Base-by-base conservation (phyloP, 768 basidiomycete species). In the Pleurotus salmoneostramineus region DNA sequence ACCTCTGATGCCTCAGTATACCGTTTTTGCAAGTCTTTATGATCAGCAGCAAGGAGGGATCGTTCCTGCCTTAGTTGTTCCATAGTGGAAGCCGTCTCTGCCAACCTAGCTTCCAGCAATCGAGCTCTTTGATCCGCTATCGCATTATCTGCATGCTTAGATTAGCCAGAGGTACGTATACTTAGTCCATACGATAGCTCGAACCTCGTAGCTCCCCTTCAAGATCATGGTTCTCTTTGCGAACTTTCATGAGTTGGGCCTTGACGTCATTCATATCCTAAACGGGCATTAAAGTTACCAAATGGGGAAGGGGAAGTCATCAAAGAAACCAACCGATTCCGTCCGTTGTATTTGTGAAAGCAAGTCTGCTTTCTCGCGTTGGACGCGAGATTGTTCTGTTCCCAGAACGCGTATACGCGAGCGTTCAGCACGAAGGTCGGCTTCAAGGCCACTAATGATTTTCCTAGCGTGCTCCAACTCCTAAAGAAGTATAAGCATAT, bases 211-310 rank as follows among this genome's bases (percentile, higher is more conserved):
- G 77, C 58, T 93, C 90, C 49, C 74, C 77, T 68, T 93, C 91
- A 31, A 94, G 75, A 15, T 83, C 82, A 27, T 83, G 78, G 61
- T 88, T 93, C 64, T 91, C 87, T 58, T 84, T 82, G 70, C 91
- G 93, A 69, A 83, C 74, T 56, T 77, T 78, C 45, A 86, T 82
- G 5, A 93, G 69, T 35, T 93, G 85, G 10, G 78, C 69, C 61
- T 83, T 86, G 44, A 93, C 82, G 51, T 87, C 88, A 27, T 88
- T 83, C 82, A 93, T 91, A 64, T 91, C 90, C 90, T 93, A 62
- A 21, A 21, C 32, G 51, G 5, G n/a, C 15, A 31, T 4, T 10
- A 44, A 60, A 64, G 46, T 60, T 52, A 47, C 32, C 63, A 43
- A 15, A 48, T 45, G 21, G n/a, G 32, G 6, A 37, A 21, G 35